phyloP scores from a whole-genome alignment of 495 filamentous ascomycete species.

The Podospora australis region DNA sequence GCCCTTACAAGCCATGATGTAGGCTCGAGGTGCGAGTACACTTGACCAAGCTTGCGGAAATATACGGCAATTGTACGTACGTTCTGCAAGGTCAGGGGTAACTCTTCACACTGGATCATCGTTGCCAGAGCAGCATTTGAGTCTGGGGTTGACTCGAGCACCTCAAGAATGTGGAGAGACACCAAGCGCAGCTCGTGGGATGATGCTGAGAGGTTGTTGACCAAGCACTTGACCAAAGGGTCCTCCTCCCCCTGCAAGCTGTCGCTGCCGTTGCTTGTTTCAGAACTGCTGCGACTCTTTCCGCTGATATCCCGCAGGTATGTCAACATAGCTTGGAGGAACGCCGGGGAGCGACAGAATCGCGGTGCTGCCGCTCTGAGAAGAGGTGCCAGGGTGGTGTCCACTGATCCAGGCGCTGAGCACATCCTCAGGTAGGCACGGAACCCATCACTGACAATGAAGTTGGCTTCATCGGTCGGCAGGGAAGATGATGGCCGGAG shows the following conservation, averaged over 20 bases:
- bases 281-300: constrained; percentile 24
- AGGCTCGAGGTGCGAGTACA: constrained; percentile 47
- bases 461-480: constrained; percentile 50
- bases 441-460: constrained; percentile 52
- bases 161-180: constrained; percentile 61
- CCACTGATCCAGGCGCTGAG: constrained; percentile 40
- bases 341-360: constrained; percentile 56
- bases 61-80: constrained; percentile 73
- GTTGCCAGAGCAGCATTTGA: constrained; percentile 40
- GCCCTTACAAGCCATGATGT: constrained; percentile 62
- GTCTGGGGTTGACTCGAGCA: constrained; percentile 33
- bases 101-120: constrained; percentile 68
- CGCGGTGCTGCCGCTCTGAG: constrained; percentile 54
- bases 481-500: constrained; percentile 48
- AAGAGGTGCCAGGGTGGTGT: constrained; percentile 48
- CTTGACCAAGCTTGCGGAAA: constrained; percentile 65
- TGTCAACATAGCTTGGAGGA: constrained; percentile 57
- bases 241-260: constrained; percentile 43
- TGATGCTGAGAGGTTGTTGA: constrained; percentile 63
- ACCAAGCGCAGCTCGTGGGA: constrained; percentile 65
- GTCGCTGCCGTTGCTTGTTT: constrained; percentile 24
- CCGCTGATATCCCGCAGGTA: constrained; percentile 49
- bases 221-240: constrained; percentile 53
- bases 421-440: constrained; percentile 48
- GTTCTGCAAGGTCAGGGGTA: constrained; percentile 67